Percentiles rank a stretch among this genome's conserved stretches.
These are phyloP conservation scores for Coemansia sp. DNA, from an alignment of 192 early-diverging fungal species.

Conservation along the genomic window DNA sequence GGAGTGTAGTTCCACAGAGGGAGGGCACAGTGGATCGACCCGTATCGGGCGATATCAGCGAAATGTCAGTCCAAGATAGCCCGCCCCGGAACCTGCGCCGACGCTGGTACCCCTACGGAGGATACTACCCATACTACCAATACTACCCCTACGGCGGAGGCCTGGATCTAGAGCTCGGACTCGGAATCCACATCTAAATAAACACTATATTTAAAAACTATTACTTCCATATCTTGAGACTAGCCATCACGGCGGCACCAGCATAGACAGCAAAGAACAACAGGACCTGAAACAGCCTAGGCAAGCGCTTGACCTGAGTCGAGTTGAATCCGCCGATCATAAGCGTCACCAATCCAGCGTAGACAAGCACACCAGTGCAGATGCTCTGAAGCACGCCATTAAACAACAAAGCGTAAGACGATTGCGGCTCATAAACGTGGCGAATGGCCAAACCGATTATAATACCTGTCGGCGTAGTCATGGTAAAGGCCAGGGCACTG, in stretches of 20 bases:
- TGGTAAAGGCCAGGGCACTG: conserved; percentile 57
- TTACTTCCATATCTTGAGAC: conserved; percentile 43
- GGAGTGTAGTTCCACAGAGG: neutral
- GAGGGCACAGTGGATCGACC: neutral
- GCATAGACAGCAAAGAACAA: conserved; percentile 43
- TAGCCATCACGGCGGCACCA: conserved; percentile 40
- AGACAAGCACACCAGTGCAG: conserved; percentile 72
- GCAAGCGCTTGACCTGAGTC: conserved; percentile 29
- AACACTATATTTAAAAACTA: neutral
- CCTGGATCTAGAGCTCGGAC: conserved; percentile 3
- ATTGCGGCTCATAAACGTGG: conserved; percentile 60
- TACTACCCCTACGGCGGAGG: conserved; percentile 13
- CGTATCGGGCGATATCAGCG: neutral
- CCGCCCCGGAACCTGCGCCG: neutral
- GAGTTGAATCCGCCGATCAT: conserved; percentile 65
- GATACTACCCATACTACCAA: conserved; percentile 13
- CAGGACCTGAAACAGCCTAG: conserved; percentile 11
- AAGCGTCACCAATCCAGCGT: conserved; percentile 67
- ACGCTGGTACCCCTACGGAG: conserved; percentile 16
- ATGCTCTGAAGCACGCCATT: conserved; percentile 72
- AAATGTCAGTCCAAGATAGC: neutral
- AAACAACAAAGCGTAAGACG: conserved; percentile 56
- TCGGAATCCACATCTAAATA: conserved; percentile 11
- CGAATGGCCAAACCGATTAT: conserved; percentile 72
- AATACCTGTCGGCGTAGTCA: conserved; percentile 75